Base-by-base conservation (phyloP, 2,329 filamentous ascomycete genomes). In the Monilinia polystroma region DNA sequence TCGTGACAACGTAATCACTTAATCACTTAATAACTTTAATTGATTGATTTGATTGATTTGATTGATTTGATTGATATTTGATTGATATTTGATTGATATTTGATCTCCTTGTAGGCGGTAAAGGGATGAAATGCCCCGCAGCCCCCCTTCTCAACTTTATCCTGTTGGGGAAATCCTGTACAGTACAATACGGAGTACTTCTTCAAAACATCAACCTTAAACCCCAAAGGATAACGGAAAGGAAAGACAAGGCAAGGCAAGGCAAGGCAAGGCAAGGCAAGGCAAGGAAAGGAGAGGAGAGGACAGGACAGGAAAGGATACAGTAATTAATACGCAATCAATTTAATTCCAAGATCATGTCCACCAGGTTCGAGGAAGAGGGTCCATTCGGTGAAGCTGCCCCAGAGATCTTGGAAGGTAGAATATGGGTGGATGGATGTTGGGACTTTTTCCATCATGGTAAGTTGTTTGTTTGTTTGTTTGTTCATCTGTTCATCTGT, bases 361-460 rank as follows among this genome's bases (percentile, higher is more conserved):
- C 63, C 38, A 65, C 58, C 29, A 67, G 64, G 32, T 5, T 65
- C 54, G 73, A 74, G 52, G 68, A 68, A 54, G 70, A 69, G 10
- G 67, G 63, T 14, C 75, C 75, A 23, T 68, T 70, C 53, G 75
- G 75, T 7, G 71, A 75, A 8, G 67, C 74, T 29, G 74, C 75
- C 8, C 68, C 73, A n/a, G 73, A 74, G 64, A 71, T 77, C 23
- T 68, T 76, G 8, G 83, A 89, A 67, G 87, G 91, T 74, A 88
- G 94, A 72, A 91, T 99, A 75, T 99, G 96, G 96, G 91, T 99
- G 35, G 95, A 99, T 78, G 95, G 95, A 70, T 99, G 95, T 83
- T 99, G 97, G 81, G 95, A 99, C 82, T 99, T 99, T 80, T 96
- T 93, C 80, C 95, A 99, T 78, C 95, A 98, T 78, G 95, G 91